Evolutionary conservation across 2,329 filamentous ascomycete genomes (phyloP), one percentile per base, ranked within the genome.

Genomic region (Sporothrix schenckii): DNA sequence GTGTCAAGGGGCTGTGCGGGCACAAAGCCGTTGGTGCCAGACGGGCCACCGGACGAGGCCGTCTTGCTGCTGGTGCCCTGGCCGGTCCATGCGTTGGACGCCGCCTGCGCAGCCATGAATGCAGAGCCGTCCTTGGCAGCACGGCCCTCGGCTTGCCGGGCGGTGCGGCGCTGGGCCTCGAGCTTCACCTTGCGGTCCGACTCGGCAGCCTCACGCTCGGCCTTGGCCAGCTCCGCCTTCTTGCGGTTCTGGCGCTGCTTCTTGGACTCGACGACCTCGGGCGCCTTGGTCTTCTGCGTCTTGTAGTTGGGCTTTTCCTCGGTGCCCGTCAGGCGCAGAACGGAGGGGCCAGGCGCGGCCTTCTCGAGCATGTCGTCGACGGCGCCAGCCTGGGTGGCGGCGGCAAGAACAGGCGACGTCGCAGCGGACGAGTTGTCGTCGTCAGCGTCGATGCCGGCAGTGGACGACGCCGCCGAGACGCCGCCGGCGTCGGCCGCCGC

Each of bases 301-400:
- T 89, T 89, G 73, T 87, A 83, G 81, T 90, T 87, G 77, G 86
- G 76, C 71, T 76, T 75, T 74, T 79, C 78, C 61, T 86, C 76
- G 80, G 87, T 78, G 72, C 89, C 89, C 69, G 91, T 95, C 73
- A 98, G 84, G 72, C 92, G 92, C 72, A 97, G 84, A 63, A 96
- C 88, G 0, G 89, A 89, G 30, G 93, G 91, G 69, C 88, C 91
- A 52, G 88, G 79, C 2, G 87, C 80, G 56, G 87, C 81, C 65
- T 91, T 84, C 80, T 97, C 93, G 19, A 98, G 89, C 94, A 98
- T 98, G 80, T 97, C 94, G 69, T 91, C 91, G 70, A 97, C 88
- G 77, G 92, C 92, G 69, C 86, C 88, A 72, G 87, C 85, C 71
- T 87, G 85, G 14, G 27, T 16, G 16, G 83, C 84, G n/a, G 87